Conservation (phyloP, 2,329 filamentous ascomycete species). For the Penicillium sp. region DNA sequence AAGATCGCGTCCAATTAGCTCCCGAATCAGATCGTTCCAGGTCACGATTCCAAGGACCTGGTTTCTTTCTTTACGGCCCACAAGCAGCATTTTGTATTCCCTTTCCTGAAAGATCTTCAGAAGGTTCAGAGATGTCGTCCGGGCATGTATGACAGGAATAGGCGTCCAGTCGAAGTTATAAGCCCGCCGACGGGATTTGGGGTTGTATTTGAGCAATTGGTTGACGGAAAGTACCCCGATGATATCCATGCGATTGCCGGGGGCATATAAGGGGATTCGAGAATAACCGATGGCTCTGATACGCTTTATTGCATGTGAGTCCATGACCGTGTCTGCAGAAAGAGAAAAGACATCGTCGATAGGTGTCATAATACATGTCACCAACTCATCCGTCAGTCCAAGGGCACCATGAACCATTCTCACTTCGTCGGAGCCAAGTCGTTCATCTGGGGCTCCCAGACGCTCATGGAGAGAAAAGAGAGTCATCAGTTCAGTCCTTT, state of each 20-base stretch:
- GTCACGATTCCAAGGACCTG: conserved; percentile 92
- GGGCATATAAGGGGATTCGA: conserved; percentile 87
- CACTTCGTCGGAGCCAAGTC: conserved; percentile 93
- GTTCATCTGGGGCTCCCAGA: conserved; percentile 79
- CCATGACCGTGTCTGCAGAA: conserved; percentile 87
- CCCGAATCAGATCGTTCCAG: conserved; percentile 70
- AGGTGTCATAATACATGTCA: conserved; percentile 94
- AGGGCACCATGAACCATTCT: conserved; percentile 96
- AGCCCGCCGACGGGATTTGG: conserved; percentile 83
- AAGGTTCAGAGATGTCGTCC: conserved; percentile 95
- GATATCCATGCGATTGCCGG: conserved; percentile 81
- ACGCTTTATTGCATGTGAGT: conserved; percentile 89
- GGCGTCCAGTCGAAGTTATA: conserved; percentile 89
- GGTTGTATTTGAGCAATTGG: conserved; percentile 97
- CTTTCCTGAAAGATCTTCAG: conserved; percentile 99
- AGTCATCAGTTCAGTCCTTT: conserved; percentile 94
- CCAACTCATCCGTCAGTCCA: conserved; percentile 91
- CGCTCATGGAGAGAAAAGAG: conserved; percentile 91
- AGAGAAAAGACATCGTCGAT: conserved; percentile 96
- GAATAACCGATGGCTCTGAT: conserved; percentile 93
- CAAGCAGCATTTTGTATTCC: conserved; percentile 96
- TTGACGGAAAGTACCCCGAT: conserved; percentile 97
- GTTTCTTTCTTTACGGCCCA: conserved; percentile 83
- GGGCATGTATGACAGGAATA: conserved; percentile 86
- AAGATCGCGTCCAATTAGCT: not conserved